These are phyloP conservation scores for Strobilomyces confusus DNA, from an alignment of 768 basidiomycete species.

Conservation along the genomic window DNA sequence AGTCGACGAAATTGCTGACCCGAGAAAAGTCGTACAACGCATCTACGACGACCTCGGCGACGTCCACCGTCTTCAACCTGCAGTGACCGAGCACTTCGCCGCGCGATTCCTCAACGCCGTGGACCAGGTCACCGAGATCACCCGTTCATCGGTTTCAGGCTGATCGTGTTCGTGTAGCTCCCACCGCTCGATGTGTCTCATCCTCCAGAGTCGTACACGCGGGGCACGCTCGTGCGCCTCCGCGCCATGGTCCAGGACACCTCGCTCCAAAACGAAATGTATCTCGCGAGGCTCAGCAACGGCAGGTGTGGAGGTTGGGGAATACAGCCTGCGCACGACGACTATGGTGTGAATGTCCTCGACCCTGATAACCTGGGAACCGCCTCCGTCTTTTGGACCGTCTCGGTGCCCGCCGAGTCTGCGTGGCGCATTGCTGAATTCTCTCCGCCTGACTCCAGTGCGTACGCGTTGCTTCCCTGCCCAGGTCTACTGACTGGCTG, in stretches of 20 bases:
- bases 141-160: background rate
- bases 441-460: slow-evolving; percentile 17
- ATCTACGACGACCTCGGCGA: slow-evolving; percentile 36
- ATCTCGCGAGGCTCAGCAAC: slow-evolving; percentile 46
- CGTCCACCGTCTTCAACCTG: slow-evolving; percentile 33
- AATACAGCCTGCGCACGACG: slow-evolving; percentile 34
- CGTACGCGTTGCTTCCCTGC: slow-evolving; percentile 9
- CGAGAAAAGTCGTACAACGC: slow-evolving; percentile 44
- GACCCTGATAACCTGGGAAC: slow-evolving; percentile 56
- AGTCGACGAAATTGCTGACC: slow-evolving; percentile 47
- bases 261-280: slow-evolving; percentile 67
- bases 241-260: slow-evolving; percentile 82
- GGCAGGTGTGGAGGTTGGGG: slow-evolving; percentile 75
- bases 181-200: slow-evolving; percentile 45
- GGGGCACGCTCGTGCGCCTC: slow-evolving; percentile 65
- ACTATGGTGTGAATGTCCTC: slow-evolving; percentile 18
- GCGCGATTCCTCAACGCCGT: slow-evolving; percentile 36
- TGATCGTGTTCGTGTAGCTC: slow-evolving; percentile 41
- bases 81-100: slow-evolving; percentile 45
- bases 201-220: slow-evolving; percentile 47
- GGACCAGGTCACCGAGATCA: slow-evolving; percentile 18
- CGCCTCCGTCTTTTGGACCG: slow-evolving; percentile 65
- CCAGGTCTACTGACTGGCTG: background rate
- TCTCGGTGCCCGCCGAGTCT: slow-evolving; percentile 67
- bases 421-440: slow-evolving; percentile 46